phyloP scores from a whole-genome alignment of 768 basidiomycete species.

The Trametes punicea region DNA sequence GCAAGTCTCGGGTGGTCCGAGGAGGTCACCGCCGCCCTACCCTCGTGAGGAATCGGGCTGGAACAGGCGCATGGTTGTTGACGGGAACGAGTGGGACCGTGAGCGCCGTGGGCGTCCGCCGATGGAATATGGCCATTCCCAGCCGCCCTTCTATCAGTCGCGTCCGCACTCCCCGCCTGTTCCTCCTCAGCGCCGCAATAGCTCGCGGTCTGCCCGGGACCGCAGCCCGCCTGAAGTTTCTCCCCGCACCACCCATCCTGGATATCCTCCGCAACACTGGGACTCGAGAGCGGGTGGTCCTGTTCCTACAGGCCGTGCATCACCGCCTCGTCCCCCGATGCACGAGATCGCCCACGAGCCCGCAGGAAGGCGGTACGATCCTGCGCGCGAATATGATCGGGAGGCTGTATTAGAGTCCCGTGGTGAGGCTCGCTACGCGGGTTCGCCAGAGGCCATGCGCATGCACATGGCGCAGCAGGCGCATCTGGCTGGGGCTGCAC shows the following conservation, averaged over 20 bases:
- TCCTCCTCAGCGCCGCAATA: constrained; percentile 36
- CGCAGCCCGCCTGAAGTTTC: constrained; percentile 43
- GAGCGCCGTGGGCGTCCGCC: constrained; percentile 27
- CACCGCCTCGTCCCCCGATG: constrained; percentile 13
- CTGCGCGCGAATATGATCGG: constrained; percentile 41
- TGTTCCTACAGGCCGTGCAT: constrained; percentile 24
- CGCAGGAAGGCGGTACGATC: constrained; percentile 58
- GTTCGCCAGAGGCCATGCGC: constrained; percentile 27
- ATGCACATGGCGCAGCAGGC: constrained; percentile 21
- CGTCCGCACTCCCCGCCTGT: constrained; percentile 35
- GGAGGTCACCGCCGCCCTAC: constrained; percentile 57
- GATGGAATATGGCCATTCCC: constrained; percentile 22
- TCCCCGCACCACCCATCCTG: constrained; percentile 52
- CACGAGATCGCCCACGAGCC: constrained; percentile 35
- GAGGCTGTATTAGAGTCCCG: constrained; percentile 21
- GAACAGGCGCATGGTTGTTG: constrained; percentile 49
- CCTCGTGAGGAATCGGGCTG: constrained; percentile 57
- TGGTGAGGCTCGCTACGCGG: constrained; percentile 33
- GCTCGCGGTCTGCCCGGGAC: constrained; percentile 44
- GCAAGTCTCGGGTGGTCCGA: constrained; percentile 51
- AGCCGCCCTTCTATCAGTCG: constrained; percentile 31
- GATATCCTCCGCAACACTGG: constrained; percentile 45
- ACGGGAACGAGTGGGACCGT: constrained; percentile 54
- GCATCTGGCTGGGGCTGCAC: constrained; percentile 25
- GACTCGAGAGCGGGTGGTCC: constrained; percentile 47